Conservation (phyloP, 2,329 filamentous ascomycete species). For the Apiospora arundinis region DNA sequence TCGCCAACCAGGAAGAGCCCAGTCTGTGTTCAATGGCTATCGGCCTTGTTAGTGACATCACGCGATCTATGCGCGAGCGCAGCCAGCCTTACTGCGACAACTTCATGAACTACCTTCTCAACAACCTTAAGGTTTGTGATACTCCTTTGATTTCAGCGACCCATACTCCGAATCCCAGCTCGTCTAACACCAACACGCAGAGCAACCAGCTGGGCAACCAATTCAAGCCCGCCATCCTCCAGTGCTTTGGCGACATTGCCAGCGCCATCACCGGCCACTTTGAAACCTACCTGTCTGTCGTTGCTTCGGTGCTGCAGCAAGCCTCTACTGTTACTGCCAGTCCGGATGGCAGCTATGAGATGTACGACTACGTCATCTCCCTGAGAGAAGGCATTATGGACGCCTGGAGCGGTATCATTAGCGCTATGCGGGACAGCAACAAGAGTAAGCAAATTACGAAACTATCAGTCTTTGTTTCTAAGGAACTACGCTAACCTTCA, state of each 20-base stretch:
- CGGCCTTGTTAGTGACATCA: conserved; percentile 95
- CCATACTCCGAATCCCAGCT: not conserved
- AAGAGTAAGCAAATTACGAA: conserved; percentile 65
- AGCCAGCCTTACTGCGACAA: conserved; percentile 95
- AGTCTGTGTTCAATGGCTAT: conserved; percentile 96
- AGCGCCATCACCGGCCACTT: conserved; percentile 92
- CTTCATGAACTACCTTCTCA: conserved; percentile 97
- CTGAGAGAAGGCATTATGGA: conserved; percentile 98
- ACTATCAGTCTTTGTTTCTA: conserved; percentile 13
- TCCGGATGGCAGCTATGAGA: conserved; percentile 86
- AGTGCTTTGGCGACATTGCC: conserved; percentile 97
- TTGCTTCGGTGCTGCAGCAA: conserved; percentile 93
- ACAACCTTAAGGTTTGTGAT: conserved; percentile 75
- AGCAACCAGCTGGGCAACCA: conserved; percentile 89
- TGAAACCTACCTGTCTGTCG: conserved; percentile 89
- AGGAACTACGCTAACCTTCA: not conserved
- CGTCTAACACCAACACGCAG: conserved; percentile 52
- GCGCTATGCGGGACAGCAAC: conserved; percentile 84
- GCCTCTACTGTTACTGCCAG: conserved; percentile 82
- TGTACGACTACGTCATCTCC: conserved; percentile 95
- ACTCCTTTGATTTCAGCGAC: conserved; percentile 15
- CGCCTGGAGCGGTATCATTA: conserved; percentile 96
- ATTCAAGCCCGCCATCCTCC: conserved; percentile 96
- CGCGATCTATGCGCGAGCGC: conserved; percentile 85
- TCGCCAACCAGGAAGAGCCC: conserved; percentile 94